These are phyloP conservation scores for Metarhizium robertsii DNA, from an alignment of 2,329 filamentous ascomycete genomes.

Conservation along the genomic window DNA sequence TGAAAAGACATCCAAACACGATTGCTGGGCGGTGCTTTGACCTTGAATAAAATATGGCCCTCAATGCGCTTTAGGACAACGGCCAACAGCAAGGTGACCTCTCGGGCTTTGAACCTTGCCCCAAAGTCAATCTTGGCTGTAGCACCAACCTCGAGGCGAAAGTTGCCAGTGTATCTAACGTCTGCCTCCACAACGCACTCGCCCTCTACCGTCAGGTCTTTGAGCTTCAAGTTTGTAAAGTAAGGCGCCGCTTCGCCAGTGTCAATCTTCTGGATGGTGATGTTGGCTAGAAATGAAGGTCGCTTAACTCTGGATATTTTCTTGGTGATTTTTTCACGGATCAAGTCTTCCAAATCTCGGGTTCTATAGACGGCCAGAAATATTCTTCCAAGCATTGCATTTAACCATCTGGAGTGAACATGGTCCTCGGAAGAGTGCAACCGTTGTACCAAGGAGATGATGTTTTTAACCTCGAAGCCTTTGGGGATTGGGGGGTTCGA, in stretches of 20 bases:
- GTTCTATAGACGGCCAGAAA: constrained; percentile 88
- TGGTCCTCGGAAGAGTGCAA: constrained; percentile 90
- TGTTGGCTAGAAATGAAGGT: constrained; percentile 78
- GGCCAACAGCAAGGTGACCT: constrained; percentile 82
- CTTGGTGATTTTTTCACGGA: constrained; percentile 82
- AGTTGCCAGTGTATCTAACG: constrained; percentile 80
- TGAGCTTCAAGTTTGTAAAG: constrained; percentile 79
- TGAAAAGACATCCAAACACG: constrained; percentile 94
- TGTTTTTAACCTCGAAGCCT: constrained; percentile 73
- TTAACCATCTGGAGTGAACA: constrained; percentile 84
- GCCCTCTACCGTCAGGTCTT: constrained; percentile 83
- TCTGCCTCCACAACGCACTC: constrained; percentile 83
- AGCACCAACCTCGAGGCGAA: constrained; percentile 83
- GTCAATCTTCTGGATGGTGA: constrained; percentile 74
- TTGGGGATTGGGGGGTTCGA: constrained; percentile 56
- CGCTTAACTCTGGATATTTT: constrained; percentile 93
- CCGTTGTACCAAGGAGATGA: constrained; percentile 81
- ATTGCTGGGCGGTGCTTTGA: constrained; percentile 94
- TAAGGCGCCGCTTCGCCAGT: constrained; percentile 81
- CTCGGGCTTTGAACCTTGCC: constrained; percentile 75
- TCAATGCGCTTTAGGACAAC: constrained; percentile 77
- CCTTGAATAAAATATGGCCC: constrained; percentile 73
- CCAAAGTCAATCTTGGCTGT: constrained; percentile 88
- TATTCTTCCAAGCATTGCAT: constrained; percentile 78
- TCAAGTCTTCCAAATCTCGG: constrained; percentile 65